Evolutionary conservation across 306 rosid species (phyloP).

Genomic region (Quercus ilex): DNA sequence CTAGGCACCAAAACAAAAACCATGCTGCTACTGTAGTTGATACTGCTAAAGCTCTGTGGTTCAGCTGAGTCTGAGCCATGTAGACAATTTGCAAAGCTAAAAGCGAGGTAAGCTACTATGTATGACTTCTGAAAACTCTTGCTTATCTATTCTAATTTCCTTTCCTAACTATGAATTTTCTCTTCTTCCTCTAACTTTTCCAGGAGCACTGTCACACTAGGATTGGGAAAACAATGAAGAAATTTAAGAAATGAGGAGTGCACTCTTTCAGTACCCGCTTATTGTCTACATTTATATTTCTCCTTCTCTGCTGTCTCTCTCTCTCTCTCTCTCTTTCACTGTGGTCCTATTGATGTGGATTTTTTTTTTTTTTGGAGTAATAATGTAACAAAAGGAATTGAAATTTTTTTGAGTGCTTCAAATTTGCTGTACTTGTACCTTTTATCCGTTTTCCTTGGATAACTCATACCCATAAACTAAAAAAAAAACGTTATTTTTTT

Average conservation of each 20-base stretch:
- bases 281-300: not conserved
- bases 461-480: no score
- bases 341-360: not conserved
- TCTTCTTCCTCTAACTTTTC: not conserved
- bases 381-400: not conserved
- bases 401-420: not conserved
- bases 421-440: no score
- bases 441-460: no score
- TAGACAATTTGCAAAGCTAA: constrained; percentile 8
- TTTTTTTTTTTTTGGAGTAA: not conserved
- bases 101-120: constrained; percentile 1
- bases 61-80: constrained; percentile 41
- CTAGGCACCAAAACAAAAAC: constrained; percentile 35
- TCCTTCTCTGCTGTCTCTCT: not conserved
- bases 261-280: not conserved
- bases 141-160: not conserved
- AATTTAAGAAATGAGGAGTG: not conserved
- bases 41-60: constrained; percentile 26
- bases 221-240: not conserved
- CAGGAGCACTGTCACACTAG: not conserved
- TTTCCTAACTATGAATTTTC: not conserved
- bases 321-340: not conserved
- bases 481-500: no score
- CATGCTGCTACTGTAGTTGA: constrained; percentile 33
- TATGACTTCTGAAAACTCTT: not conserved